These are phyloP conservation scores for Epichloe brachyelytri DNA, from an alignment of 2,329 filamentous ascomycete species.

Conservation along the genomic window DNA sequence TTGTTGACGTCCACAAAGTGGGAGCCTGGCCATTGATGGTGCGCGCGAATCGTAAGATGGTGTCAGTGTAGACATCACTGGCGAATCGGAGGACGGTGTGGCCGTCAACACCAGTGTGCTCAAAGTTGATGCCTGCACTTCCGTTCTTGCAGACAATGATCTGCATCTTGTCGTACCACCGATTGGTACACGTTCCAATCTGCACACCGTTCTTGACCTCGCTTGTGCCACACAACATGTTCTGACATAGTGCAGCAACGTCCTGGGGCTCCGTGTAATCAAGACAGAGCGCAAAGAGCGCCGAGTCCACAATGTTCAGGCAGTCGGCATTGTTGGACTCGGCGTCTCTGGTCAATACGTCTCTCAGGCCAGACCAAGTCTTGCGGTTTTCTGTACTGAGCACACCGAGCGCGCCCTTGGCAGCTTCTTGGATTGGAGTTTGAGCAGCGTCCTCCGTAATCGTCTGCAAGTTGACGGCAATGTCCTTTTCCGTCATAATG, in stretches of 20 bases:
- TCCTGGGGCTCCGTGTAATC: conserved; percentile 81
- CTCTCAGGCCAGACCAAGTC: conserved; percentile 82
- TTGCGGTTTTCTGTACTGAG: conserved; percentile 94
- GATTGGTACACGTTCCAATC: conserved; percentile 92
- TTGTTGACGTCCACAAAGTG: conserved; percentile 79
- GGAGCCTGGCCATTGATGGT: conserved; percentile 92
- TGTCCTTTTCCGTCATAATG: conserved; percentile 94
- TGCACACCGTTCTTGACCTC: conserved; percentile 87
- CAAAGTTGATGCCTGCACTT: conserved; percentile 96
- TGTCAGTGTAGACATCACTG: conserved; percentile 93
- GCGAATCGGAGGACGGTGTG: conserved; percentile 95
- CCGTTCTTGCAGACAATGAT: conserved; percentile 99
- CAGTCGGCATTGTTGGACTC: conserved; percentile 93
- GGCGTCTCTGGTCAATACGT: conserved; percentile 73
- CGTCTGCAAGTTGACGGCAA: conserved; percentile 80
- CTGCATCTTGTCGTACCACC: conserved; percentile 98
- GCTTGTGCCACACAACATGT: conserved; percentile 95
- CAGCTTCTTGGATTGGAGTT: conserved; percentile 82
- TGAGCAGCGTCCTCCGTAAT: conserved; percentile 85
- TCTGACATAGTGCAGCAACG: conserved; percentile 79
- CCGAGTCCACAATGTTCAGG: conserved; percentile 87
- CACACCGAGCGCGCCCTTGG: conserved; percentile 88
- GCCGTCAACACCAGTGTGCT: conserved; percentile 94
- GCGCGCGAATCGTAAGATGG: conserved; percentile 85
- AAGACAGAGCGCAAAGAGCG: conserved; percentile 81